A percentile compares a stretch with the other conserved stretches of the same genome.
Conservation (phyloP, 2,329 filamentous ascomycete species). For the Colletotrichum tanaceti region DNA sequence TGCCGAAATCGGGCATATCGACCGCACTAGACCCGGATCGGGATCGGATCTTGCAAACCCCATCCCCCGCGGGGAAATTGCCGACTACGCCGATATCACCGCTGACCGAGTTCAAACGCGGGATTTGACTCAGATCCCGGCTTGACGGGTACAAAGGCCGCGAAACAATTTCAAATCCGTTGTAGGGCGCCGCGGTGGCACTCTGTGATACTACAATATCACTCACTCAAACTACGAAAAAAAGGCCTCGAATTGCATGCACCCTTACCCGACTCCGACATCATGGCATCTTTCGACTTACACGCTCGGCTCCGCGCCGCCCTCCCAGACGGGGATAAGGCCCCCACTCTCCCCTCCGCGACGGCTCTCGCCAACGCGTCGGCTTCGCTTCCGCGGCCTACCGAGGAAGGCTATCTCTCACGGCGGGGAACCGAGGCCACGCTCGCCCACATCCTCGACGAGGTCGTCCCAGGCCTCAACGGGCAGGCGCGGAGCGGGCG, state of each 20-base stretch:
- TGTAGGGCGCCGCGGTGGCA: background rate
- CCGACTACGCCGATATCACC: background rate
- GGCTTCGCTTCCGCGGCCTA: conserved; percentile 53
- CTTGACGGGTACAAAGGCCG: background rate
- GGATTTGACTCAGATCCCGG: conserved; percentile 16
- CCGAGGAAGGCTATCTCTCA: conserved; percentile 48
- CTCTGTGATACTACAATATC: background rate
- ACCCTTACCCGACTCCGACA: background rate
- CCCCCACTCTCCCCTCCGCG: conserved; percentile 54
- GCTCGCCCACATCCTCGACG: conserved; percentile 57
- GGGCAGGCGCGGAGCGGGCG: conserved; percentile 71
- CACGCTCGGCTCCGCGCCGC: conserved; percentile 35
- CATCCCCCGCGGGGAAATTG: conserved; percentile 1
- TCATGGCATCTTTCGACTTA: conserved; percentile 28
- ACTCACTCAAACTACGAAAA: too few species aligned
- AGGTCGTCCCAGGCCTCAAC: conserved; percentile 72
- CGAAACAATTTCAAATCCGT: background rate
- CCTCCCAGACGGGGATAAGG: conserved; percentile 20
- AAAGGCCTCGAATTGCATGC: background rate
- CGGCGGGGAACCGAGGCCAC: conserved; percentile 49
- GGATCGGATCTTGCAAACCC: conserved; percentile 4
- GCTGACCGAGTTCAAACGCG: conserved; percentile 16
- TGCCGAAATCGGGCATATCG: conserved; percentile 19
- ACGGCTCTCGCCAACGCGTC: conserved; percentile 52
- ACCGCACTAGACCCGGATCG: conserved; percentile 20